Conservation (phyloP, 805 yeast species). For the Monosporozyma aerobia region DNA sequence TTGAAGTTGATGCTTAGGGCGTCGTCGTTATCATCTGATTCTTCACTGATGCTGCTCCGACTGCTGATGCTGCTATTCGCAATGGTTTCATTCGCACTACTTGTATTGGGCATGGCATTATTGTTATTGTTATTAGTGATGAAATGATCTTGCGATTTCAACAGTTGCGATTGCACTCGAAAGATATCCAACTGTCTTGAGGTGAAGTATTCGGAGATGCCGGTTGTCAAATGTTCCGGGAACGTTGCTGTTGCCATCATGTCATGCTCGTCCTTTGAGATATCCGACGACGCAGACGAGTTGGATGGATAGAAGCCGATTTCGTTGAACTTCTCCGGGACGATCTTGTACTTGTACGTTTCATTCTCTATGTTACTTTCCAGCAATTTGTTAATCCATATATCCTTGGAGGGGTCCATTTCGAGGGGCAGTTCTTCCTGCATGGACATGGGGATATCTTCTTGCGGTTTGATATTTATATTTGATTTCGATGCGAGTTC, state of each 20-base stretch:
- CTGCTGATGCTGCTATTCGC: neutral
- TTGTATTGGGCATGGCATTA: no score
- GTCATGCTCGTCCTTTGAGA: neutral
- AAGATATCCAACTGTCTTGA: conserved; percentile 55
- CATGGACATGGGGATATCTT: no score
- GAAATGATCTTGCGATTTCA: neutral
- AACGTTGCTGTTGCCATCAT: neutral
- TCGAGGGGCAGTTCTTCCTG: no score
- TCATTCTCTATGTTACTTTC: neutral
- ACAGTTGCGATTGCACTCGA: conserved; percentile 12
- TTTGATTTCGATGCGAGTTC: no score
- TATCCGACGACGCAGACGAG: neutral
- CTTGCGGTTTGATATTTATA: neutral
- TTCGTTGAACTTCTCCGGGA: conserved; percentile 37
- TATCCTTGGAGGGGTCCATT: conserved; percentile 1
- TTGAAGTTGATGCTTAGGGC: conserved; percentile 4
- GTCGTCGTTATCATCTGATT: neutral
- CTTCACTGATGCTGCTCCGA: neutral
- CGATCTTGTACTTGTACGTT: neutral
- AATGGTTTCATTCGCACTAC: no score
- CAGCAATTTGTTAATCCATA: conserved; percentile 10
- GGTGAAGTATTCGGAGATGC: conserved; percentile 51
- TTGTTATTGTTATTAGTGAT: neutral
- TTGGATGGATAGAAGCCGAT: conserved; percentile 40
- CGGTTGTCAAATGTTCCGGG: conserved; percentile 15